These are phyloP conservation scores for Solanum gandarillasii DNA, from an alignment of 257 asterid species.

Conservation along the genomic window DNA sequence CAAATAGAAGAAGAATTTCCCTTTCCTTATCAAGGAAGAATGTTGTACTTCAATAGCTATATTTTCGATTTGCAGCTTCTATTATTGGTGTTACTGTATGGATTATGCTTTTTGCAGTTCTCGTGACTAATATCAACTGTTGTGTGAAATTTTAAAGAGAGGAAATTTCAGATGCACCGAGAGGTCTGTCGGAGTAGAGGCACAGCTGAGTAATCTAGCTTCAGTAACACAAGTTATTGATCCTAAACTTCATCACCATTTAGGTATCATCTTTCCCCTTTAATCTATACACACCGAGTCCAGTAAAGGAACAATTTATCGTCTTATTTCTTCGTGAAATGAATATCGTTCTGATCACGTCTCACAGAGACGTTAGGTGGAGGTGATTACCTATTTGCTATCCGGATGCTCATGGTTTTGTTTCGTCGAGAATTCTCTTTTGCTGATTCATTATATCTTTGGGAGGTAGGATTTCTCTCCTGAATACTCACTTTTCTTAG, in stretches of 20 bases:
- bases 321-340: neutral
- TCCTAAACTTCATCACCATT: slow-evolving; percentile 93
- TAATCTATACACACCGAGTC: neutral
- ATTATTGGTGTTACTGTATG: neutral
- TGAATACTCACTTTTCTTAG: neutral
- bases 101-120: slow-evolving; percentile 1
- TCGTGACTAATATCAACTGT: neutral
- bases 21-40: too few relatives aligned
- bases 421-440: slow-evolving; percentile 94
- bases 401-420: slow-evolving; percentile 94
- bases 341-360: slow-evolving; percentile 5
- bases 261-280: slow-evolving; percentile 42
- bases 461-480: slow-evolving; percentile 57
- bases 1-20: too few relatives aligned
- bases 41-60: neutral
- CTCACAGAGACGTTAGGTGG: slow-evolving; percentile 74
- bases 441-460: slow-evolving; percentile 77
- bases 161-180: slow-evolving; percentile 96
- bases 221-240: slow-evolving; percentile 78
- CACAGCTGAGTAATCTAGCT: slow-evolving; percentile 75
- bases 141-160: slow-evolving; percentile 56
- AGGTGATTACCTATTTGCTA: slow-evolving; percentile 86
- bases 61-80: neutral
- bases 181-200: slow-evolving; percentile 80
- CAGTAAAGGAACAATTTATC: neutral